Conservation (phyloP, 768 basidiomycete genomes). For the Pleurotus platypus region DNA sequence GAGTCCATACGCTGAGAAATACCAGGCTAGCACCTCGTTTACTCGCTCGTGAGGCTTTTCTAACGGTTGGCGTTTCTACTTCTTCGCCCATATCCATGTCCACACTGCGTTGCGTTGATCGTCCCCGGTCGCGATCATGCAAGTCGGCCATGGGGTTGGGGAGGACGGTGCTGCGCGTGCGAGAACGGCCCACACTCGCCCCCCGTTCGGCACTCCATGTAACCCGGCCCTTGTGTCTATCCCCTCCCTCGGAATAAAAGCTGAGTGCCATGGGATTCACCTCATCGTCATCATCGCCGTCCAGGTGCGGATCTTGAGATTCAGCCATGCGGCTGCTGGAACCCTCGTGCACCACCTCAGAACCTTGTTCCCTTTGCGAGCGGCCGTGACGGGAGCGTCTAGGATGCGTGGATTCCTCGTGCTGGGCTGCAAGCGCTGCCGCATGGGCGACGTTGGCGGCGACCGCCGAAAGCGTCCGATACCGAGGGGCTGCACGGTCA, state of each 20-base stretch:
- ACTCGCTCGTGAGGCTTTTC: slow-evolving; percentile 59
- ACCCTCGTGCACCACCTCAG: slow-evolving; percentile 19
- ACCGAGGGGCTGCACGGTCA: slow-evolving; percentile 55
- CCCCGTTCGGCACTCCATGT: slow-evolving; percentile 69
- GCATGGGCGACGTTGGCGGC: slow-evolving; percentile 73
- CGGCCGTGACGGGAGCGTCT: slow-evolving; percentile 17
- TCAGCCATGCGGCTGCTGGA: slow-evolving; percentile 10
- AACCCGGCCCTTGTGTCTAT: slow-evolving; percentile 45
- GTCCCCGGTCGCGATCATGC: slow-evolving; percentile 35
- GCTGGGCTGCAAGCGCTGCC: slow-evolving; percentile 64
- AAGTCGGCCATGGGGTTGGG: slow-evolving; percentile 31
- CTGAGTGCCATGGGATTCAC: slow-evolving; percentile 65
- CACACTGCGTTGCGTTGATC: slow-evolving; percentile 37
- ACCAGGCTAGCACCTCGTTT: slow-evolving; percentile 75
- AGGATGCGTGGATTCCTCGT: slow-evolving; percentile 42
- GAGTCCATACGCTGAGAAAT: slow-evolving; percentile 72
- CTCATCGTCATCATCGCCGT: slow-evolving; percentile 44
- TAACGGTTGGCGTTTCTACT: slow-evolving; percentile 19
- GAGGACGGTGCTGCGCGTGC: slow-evolving; percentile 26
- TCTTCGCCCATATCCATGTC: slow-evolving; percentile 22
- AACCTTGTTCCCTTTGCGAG: slow-evolving; percentile 27
- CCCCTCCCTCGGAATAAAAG: slow-evolving; percentile 69
- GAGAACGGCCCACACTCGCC: slow-evolving; percentile 40
- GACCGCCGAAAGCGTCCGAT: slow-evolving; percentile 64
- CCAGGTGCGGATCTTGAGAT: slow-evolving; percentile 9